These are phyloP conservation scores for Lichtheimia hyalospora DNA, from an alignment of 371 early-diverging fungal genomes.

Conservation along the genomic window DNA sequence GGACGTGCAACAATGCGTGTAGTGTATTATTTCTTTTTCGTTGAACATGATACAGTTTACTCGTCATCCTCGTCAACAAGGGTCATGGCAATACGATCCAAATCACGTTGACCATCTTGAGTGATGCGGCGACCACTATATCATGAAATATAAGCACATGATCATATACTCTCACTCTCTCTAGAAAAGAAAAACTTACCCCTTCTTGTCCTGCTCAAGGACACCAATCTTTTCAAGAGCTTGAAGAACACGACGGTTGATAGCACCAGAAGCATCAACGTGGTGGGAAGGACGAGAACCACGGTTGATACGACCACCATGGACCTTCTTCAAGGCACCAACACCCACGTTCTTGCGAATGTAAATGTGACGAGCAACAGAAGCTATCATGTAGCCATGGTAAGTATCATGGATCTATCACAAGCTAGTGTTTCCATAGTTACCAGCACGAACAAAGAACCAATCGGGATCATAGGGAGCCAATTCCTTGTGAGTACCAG, in stretches of 20 bases:
- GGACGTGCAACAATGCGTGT: no score
- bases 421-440: conserved; percentile 4
- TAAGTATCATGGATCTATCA: neutral
- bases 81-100: conserved; percentile 70
- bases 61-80: conserved; percentile 32
- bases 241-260: conserved; percentile 95
- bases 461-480: conserved; percentile 98
- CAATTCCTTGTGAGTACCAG: conserved; percentile 94
- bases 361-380: conserved; percentile 98
- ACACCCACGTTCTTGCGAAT: conserved; percentile 93
- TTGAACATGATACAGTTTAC: conserved; percentile 2
- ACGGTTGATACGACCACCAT: conserved; percentile 92
- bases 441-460: conserved; percentile 97
- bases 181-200: conserved; percentile 45
- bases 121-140: conserved; percentile 74
- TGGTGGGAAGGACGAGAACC: conserved; percentile 94
- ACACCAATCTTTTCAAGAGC: conserved; percentile 97
- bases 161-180: neutral
- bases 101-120: conserved; percentile 75
- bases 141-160: neutral
- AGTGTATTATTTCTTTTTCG: no score
- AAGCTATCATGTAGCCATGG: conserved; percentile 59
- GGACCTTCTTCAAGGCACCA: conserved; percentile 91
- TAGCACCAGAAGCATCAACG: conserved; percentile 85
- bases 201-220: conserved; percentile 88